Percentiles rank a stretch among this genome's conserved stretches.
Conservation (phyloP, 345 rosid genomes). For the Clausena lansium region DNA sequence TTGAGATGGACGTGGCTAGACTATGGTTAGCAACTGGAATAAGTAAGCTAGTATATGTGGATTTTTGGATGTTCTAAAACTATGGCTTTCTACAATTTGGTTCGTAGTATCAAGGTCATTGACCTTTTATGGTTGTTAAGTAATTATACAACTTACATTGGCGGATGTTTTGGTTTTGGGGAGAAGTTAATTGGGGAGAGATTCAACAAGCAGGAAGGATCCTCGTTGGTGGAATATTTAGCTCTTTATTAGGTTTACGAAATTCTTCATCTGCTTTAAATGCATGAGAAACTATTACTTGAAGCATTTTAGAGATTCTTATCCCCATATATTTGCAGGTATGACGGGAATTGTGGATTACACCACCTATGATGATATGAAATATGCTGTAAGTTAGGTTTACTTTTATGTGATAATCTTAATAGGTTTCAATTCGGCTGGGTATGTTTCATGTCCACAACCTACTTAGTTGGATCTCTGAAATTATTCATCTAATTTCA, state of each 20-base stretch:
- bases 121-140: neutral
- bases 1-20: neutral
- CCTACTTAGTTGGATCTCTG: neutral
- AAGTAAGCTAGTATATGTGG: neutral
- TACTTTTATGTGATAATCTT: neutral
- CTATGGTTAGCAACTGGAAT: neutral
- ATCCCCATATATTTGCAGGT: constrained; percentile 43
- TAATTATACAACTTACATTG: neutral
- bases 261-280: neutral
- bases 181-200: neutral
- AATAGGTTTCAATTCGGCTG: neutral
- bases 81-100: neutral
- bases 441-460: neutral
- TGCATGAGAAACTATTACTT: neutral
- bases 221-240: neutral
- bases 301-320: neutral
- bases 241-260: neutral
- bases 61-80: neutral
- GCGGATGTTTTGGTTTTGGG: neutral
- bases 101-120: neutral
- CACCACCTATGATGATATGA: constrained; percentile 88
- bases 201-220: neutral
- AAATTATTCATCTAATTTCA: constrained; percentile 4
- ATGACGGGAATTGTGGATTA: constrained; percentile 90
- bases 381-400: constrained; percentile 73